A percentile compares a stretch with the other conserved stretches of the same genome.
phyloP scores from a whole-genome alignment of 2,329 filamentous ascomycete species.

The Penicillium sp. region DNA sequence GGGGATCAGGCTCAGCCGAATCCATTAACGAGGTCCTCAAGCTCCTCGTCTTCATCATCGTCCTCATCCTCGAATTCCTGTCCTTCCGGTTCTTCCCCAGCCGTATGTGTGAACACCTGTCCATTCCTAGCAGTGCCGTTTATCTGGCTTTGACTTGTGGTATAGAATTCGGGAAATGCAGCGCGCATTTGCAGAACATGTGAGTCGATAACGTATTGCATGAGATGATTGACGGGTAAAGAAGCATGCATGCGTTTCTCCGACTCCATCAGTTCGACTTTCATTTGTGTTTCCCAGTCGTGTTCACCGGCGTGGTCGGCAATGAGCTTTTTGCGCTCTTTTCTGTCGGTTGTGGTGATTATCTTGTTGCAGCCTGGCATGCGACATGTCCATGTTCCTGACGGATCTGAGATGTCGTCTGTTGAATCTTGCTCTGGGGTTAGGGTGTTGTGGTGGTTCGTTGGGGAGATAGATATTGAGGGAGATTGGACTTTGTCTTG shows the following conservation, averaged over 20 bases:
- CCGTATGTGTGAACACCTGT: neutral
- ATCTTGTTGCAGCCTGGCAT: slow-evolving; percentile 21
- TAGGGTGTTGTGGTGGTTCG: neutral
- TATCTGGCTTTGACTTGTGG: neutral
- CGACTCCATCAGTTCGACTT: slow-evolving; percentile 23
- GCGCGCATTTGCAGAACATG: slow-evolving; percentile 25
- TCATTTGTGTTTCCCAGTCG: slow-evolving; percentile 26
- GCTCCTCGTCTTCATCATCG: slow-evolving; percentile 9
- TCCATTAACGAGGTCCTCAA: slow-evolving; percentile 7
- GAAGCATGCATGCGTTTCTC: slow-evolving; percentile 24
- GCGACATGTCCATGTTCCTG: slow-evolving; percentile 19
- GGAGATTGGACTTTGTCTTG: slow-evolving; percentile 7
- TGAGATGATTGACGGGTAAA: slow-evolving; percentile 23
- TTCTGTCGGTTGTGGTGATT: slow-evolving; percentile 12
- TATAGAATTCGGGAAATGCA: slow-evolving; percentile 24
- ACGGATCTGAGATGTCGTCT: slow-evolving; percentile 4
- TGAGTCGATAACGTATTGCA: slow-evolving; percentile 23
- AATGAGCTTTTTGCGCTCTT: slow-evolving; percentile 21
- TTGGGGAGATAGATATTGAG: neutral
- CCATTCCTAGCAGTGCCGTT: neutral
- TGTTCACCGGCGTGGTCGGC: slow-evolving; percentile 24
- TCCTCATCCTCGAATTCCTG: neutral
- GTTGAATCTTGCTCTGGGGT: slow-evolving; percentile 6
- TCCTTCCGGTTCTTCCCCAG: neutral
- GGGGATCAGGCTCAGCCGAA: neutral